Evolutionary conservation across 306 rosid genomes (phyloP).

Genomic region (Begonia loranthoides): DNA sequence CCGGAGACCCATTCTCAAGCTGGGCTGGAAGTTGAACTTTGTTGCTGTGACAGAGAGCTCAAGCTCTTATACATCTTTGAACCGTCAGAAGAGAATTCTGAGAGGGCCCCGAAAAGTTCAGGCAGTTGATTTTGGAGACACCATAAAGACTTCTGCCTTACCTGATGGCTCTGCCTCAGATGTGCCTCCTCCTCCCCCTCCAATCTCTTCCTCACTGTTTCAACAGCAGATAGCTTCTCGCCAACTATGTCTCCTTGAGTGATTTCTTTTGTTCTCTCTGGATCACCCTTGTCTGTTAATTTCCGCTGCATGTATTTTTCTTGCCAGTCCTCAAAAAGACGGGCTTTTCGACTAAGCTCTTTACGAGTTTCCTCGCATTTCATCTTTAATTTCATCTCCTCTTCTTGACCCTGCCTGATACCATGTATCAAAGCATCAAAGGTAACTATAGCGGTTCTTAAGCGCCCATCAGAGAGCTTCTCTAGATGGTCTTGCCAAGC

Average conservation of each 20-base stretch:
- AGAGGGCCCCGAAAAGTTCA: conserved; percentile 64
- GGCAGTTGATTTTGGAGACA: conserved; percentile 63
- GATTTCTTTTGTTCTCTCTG: conserved; percentile 24
- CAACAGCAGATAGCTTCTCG: conserved; percentile 48
- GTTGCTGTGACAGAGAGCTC: conserved; percentile 28
- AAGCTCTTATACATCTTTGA: conserved; percentile 52
- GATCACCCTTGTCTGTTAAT: conserved; percentile 32
- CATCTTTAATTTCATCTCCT: conserved; percentile 47
- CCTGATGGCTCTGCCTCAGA: conserved; percentile 43
- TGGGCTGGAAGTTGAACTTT: not conserved
- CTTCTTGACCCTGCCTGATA: conserved; percentile 43
- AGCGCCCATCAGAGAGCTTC: conserved; percentile 67
- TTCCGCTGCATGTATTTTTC: conserved; percentile 43
- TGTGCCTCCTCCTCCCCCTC: conserved; percentile 51
- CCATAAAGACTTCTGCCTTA: conserved; percentile 67
- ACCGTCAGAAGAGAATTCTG: conserved; percentile 42
- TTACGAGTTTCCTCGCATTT: conserved; percentile 65
- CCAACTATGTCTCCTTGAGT: conserved; percentile 24
- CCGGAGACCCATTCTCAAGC: too few species aligned
- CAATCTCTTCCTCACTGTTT: conserved; percentile 48
- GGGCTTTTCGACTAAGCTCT: conserved; percentile 55
- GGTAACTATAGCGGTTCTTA: conserved; percentile 47
- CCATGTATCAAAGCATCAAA: conserved; percentile 52
- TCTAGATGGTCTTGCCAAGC: conserved; percentile 79
- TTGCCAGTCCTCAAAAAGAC: conserved; percentile 74